Conservation (phyloP, 2,329 filamentous ascomycete species). For the Fusarium udum region DNA sequence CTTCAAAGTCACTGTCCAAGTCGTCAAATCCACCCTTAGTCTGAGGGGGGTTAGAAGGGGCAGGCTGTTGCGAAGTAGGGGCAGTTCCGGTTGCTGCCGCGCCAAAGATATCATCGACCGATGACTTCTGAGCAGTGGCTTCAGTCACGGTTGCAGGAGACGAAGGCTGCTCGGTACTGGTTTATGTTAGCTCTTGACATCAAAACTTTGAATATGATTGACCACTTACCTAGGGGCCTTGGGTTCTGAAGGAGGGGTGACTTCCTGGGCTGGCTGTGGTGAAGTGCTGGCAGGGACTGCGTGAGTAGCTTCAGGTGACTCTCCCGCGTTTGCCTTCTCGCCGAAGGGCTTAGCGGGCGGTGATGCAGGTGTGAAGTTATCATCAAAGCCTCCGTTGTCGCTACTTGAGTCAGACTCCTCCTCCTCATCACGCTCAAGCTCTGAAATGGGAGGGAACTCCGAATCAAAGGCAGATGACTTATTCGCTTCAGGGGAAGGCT, state of each 20-base stretch:
- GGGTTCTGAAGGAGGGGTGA: constrained; percentile 27
- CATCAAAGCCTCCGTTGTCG: constrained; percentile 87
- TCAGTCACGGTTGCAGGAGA: constrained; percentile 47
- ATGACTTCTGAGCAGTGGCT: constrained; percentile 44
- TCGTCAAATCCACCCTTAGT: constrained; percentile 73
- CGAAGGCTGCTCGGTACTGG: constrained; percentile 45
- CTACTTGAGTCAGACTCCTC: constrained; percentile 80
- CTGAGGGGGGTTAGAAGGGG: constrained; percentile 46
- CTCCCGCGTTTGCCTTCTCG: constrained; percentile 32
- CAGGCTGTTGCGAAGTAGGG: constrained; percentile 44
- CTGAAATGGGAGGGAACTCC: constrained; percentile 95
- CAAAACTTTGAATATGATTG: background rate
- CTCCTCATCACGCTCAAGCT: constrained; percentile 76
- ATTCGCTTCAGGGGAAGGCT: constrained; percentile 51
- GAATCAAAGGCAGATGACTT: constrained; percentile 68
- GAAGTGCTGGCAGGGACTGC: constrained; percentile 21
- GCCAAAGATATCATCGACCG: constrained; percentile 56
- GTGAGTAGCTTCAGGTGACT: constrained; percentile 11
- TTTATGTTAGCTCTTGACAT: constrained; percentile 11
- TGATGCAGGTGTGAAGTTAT: constrained; percentile 82
- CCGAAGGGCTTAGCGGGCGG: constrained; percentile 50
- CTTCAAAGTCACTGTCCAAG: constrained; percentile 82
- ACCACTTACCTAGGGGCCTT: constrained; percentile 42
- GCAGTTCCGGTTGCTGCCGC: constrained; percentile 42
- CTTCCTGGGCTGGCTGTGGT: constrained; percentile 40